Evolutionary conservation across 768 basidiomycete species (phyloP).

Genomic region (Trichaptum fuscoviolaceum): DNA sequence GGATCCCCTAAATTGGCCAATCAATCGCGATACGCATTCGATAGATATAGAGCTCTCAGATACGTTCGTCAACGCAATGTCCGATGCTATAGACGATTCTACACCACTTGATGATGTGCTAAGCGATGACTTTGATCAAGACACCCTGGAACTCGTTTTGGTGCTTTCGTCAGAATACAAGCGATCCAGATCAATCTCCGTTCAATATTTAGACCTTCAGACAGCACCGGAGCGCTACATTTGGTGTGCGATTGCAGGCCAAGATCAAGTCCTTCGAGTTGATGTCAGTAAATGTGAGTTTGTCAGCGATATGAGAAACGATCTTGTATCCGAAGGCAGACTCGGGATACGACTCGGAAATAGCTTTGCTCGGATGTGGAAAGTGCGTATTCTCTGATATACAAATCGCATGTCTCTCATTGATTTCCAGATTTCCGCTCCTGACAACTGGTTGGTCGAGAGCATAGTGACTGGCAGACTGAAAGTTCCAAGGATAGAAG

Average conservation of each 20-base stretch:
- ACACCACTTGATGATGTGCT: not conserved
- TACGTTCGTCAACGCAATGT: not conserved
- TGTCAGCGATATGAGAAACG: not conserved
- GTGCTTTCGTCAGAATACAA: not conserved
- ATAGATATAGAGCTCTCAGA: not conserved
- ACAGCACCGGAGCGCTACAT: not conserved
- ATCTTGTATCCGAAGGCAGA: not conserved
- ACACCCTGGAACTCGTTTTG: not conserved
- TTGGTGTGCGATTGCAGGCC: not conserved
- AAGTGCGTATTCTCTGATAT: not conserved
- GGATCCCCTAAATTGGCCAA: too few species aligned
- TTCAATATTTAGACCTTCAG: not conserved
- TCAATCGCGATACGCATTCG: not conserved
- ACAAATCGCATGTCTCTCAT: not conserved
- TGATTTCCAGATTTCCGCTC: not conserved
- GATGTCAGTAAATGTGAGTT: not conserved
- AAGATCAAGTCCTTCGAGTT: not conserved
- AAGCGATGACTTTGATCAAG: not conserved
- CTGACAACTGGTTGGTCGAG: not conserved
- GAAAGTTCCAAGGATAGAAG: not conserved
- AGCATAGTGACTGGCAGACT: not conserved
- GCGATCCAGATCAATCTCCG: not conserved
- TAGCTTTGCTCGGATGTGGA: not conserved
- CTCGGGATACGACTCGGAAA: not conserved
- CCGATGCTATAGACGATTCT: not conserved